A percentile compares a stretch with the other conserved stretches of the same genome.
These are phyloP conservation scores for Articulospora tetracladia DNA, from an alignment of 495 filamentous ascomycete species.

Conservation along the genomic window DNA sequence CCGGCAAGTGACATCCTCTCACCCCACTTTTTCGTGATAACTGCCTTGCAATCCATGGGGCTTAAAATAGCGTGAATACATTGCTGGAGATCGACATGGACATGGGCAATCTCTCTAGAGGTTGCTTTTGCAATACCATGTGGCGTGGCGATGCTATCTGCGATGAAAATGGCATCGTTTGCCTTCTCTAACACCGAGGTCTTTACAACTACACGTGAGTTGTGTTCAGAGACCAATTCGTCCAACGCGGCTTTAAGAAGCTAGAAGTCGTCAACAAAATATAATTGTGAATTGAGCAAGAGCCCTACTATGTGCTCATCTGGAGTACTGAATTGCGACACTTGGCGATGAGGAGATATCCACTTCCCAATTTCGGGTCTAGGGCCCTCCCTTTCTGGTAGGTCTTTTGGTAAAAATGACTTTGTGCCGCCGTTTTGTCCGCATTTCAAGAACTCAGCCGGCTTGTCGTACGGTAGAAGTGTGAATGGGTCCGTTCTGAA, in stretches of 20 bases:
- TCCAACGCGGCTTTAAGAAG: slow-evolving; percentile 11
- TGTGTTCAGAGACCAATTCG: slow-evolving; percentile 11
- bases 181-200: slow-evolving; percentile 18
- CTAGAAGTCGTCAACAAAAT: slow-evolving; percentile 1
- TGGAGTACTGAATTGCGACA: slow-evolving; percentile 11
- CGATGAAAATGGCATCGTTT: slow-evolving; percentile 16
- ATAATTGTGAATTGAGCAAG: too few relatives aligned
- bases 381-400: slow-evolving; percentile 16
- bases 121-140: slow-evolving; percentile 12
- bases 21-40: slow-evolving; percentile 20
- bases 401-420: slow-evolving; percentile 5
- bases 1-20: slow-evolving; percentile 20
- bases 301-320: slow-evolving; percentile 17
- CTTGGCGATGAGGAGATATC: slow-evolving; percentile 19
- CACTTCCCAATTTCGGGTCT: slow-evolving; percentile 14
- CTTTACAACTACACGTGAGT: slow-evolving; percentile 6
- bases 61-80: slow-evolving; percentile 16
- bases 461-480: slow-evolving; percentile 15
- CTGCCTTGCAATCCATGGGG: slow-evolving; percentile 20
- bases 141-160: slow-evolving; percentile 12
- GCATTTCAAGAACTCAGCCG: slow-evolving; percentile 17
- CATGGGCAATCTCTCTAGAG: slow-evolving; percentile 20
- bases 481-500: slow-evolving; percentile 18
- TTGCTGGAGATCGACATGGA: slow-evolving; percentile 15
- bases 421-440: slow-evolving; percentile 5